Conservation (phyloP, 2,329 filamentous ascomycete species). For the Epichloe hybrida region DNA sequence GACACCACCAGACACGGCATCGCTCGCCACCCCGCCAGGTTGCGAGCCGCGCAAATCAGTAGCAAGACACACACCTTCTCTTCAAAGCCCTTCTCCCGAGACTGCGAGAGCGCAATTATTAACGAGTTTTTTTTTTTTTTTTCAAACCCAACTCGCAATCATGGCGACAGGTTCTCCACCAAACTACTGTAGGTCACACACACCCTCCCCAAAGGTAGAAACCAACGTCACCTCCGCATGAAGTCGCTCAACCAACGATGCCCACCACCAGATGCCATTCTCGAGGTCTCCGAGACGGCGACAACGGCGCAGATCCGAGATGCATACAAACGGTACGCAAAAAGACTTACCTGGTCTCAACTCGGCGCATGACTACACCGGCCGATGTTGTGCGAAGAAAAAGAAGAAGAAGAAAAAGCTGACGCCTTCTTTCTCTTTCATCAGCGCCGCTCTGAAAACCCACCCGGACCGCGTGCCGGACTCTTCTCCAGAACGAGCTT, state of each 20-base stretch:
- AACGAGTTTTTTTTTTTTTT: neutral
- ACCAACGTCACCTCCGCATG: neutral
- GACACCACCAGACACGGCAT: neutral
- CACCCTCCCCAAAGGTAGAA: too few species aligned
- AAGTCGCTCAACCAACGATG: neutral
- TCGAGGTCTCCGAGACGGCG: conserved; percentile 61
- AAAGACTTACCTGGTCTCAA: neutral
- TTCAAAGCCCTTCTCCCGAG: neutral
- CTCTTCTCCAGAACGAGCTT: conserved; percentile 70
- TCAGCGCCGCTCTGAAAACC: conserved; percentile 73
- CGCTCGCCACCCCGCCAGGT: neutral
- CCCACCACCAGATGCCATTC: conserved; percentile 47
- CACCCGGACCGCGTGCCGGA: conserved; percentile 87
- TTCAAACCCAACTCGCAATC: conserved; percentile 3
- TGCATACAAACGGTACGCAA: conserved; percentile 73
- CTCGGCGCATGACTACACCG: too few species aligned
- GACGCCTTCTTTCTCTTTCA: neutral
- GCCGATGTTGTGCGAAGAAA: too few species aligned
- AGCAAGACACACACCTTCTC: neutral
- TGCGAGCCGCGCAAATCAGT: neutral
- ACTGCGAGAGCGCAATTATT: neutral
- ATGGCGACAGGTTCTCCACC: conserved; percentile 32
- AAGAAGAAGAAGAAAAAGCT: too few species aligned
- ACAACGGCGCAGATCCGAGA: conserved; percentile 74
- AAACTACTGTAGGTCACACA: conserved; percentile 40